Evolutionary conservation across 495 filamentous ascomycete species (phyloP), one percentile per base, ranked within the genome.

Genomic region (Penicillium crystallinum): DNA sequence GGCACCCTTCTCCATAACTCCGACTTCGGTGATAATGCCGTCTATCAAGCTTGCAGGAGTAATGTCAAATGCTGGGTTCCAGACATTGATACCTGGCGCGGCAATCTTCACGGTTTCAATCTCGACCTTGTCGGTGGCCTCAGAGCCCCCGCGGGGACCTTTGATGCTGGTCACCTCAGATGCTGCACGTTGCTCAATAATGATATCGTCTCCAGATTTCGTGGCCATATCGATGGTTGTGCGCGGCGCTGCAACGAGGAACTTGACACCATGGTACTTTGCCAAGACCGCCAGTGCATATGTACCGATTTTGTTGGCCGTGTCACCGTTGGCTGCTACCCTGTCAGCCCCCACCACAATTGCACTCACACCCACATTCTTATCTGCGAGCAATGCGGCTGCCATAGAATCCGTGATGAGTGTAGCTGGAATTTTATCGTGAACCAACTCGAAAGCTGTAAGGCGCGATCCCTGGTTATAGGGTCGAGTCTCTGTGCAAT

Each of bases 221-320:
- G 95, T 97, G 14, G 79, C 73, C 51, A 96, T 72, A 63, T 98
- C 93, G 59, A 98, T 91, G 49, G 88, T 96, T 8, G 95, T 97
- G 17, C 90, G 87, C 10, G 93, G 93, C 2, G 93, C 93, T 4
- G 95, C 93, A 8, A 97, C 91, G 23, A 98, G 76, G 64, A 98
- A 98, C 64, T 93, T 97, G 43, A 97, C 79, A 15, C 85, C 87
- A 64, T 97, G 95, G 60, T 89, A 74, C 53, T 78, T 84, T 19
- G 93, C 93, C 23, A 93, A 77, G 3, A 96, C 87, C 10, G 93
- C 91, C 25, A 98, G 79, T 34, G 79, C 71, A 66, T 97, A 97
- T n/a, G 93, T 98, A 25, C 93, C 93, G 51, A 98, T 95, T 73
- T 98, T 98, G 69, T 98, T 98, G 38, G 93, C 93, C 2, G 93